Percentiles rank a stretch among this genome's conserved stretches.
Evolutionary conservation across 352 stramenopile genomes (phyloP).

Genomic region (Phytophthora fragariae): DNA sequence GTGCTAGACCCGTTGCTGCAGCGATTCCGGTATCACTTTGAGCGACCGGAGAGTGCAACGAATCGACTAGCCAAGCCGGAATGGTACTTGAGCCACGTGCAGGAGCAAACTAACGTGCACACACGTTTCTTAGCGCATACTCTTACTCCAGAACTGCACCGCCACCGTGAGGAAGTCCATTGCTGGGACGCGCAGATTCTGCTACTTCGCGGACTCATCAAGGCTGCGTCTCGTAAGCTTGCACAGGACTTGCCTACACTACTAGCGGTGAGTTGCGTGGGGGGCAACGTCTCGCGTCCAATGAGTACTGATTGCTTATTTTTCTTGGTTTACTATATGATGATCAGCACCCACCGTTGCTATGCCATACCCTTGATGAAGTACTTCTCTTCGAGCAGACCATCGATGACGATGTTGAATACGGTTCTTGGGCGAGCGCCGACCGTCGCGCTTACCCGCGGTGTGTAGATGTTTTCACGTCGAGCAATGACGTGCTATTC

Average conservation of each 20-base stretch:
- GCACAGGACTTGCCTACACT: slow-evolving; percentile 53
- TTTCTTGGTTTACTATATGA: neutral
- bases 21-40: slow-evolving; percentile 82
- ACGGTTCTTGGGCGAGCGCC: slow-evolving; percentile 55
- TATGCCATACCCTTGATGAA: slow-evolving; percentile 83
- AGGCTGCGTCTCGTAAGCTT: slow-evolving; percentile 57
- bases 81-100: slow-evolving; percentile 72
- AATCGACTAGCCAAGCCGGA: slow-evolving; percentile 81
- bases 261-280: slow-evolving; percentile 39
- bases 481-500: slow-evolving; percentile 58
- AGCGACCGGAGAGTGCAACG: slow-evolving; percentile 66
- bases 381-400: slow-evolving; percentile 75
- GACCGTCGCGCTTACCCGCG: slow-evolving; percentile 57
- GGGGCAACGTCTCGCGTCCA: neutral
- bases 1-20: slow-evolving; percentile 62
- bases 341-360: slow-evolving; percentile 44
- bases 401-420: slow-evolving; percentile 71
- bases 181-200: slow-evolving; percentile 73
- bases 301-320: neutral
- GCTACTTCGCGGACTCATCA: slow-evolving; percentile 59
- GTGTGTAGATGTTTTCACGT: slow-evolving; percentile 71
- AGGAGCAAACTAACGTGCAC: slow-evolving; percentile 63
- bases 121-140: slow-evolving; percentile 48
- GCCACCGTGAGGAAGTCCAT: slow-evolving; percentile 47
- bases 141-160: slow-evolving; percentile 60